Conservation (phyloP, 768 basidiomycete genomes). For the Tremella fuciformis region DNA sequence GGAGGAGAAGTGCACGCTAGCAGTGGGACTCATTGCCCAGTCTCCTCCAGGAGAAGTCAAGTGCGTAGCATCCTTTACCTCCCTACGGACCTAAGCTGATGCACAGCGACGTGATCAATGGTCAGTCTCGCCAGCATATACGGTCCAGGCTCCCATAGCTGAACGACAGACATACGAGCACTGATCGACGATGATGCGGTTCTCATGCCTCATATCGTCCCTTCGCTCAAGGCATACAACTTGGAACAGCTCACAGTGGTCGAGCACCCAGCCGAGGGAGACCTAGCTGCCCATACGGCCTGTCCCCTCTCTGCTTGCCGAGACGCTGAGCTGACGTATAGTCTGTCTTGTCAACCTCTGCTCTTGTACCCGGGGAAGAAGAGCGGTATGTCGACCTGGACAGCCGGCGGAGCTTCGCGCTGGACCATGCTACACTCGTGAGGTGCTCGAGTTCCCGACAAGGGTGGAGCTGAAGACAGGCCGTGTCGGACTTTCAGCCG, state of each 20-base stretch:
- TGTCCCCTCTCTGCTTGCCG: constrained; percentile 28
- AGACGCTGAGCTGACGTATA: constrained; percentile 32
- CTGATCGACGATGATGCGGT: constrained; percentile 82
- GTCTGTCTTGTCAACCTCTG: constrained; percentile 60
- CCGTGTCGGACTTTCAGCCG: constrained; percentile 62
- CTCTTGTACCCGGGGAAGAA: constrained; percentile 54
- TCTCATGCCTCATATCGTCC: constrained; percentile 73
- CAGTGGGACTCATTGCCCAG: constrained; percentile 76
- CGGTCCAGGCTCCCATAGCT: constrained; percentile 7
- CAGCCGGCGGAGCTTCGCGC: constrained; percentile 70
- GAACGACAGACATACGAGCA: constrained; percentile 71
- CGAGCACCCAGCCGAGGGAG: constrained; percentile 70
- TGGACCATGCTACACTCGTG: constrained; percentile 82
- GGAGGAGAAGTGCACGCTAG: constrained; percentile 52
- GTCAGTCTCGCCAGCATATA: constrained; percentile 51
- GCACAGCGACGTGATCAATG: constrained; percentile 74
- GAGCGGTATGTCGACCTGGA: constrained; percentile 81
- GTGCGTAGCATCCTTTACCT: constrained; percentile 20
- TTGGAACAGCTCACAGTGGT: constrained; percentile 80
- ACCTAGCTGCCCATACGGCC: constrained; percentile 61
- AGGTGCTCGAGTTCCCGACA: constrained; percentile 3
- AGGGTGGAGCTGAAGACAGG: constrained; percentile 9
- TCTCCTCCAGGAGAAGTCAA: constrained; percentile 95
- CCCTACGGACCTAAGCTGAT: constrained; percentile 10
- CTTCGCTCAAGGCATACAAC: constrained; percentile 80